Conservation (phyloP, 768 basidiomycete genomes). For the Suillus lakei region DNA sequence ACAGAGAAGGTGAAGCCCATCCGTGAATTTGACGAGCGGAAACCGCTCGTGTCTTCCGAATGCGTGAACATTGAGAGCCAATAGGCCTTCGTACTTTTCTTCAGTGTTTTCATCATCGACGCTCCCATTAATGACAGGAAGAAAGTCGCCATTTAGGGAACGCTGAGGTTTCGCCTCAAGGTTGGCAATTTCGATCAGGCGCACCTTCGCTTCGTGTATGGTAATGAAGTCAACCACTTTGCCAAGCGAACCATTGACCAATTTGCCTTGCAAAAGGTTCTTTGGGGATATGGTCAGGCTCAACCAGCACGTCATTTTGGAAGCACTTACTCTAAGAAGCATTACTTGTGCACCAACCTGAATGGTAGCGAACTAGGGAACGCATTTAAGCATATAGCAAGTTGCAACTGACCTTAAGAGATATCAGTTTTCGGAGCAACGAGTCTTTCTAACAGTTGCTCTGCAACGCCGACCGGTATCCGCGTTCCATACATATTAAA, state of each 20-base stretch:
- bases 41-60: slow-evolving; percentile 29
- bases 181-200: slow-evolving; percentile 34
- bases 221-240: slow-evolving; percentile 52
- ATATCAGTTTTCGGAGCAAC: slow-evolving; percentile 51
- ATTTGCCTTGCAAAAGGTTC: slow-evolving; percentile 36
- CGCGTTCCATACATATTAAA: slow-evolving; percentile 40
- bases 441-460: slow-evolving; percentile 47
- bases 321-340: slow-evolving; percentile 44
- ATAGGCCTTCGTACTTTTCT: slow-evolving; percentile 12
- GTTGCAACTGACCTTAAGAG: slow-evolving; percentile 48
- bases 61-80: slow-evolving; percentile 17
- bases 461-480: slow-evolving; percentile 35
- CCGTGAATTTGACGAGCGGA: slow-evolving; percentile 43
- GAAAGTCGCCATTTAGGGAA: slow-evolving; percentile 5
- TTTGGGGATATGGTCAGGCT: slow-evolving; percentile 12
- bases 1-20: slow-evolving; percentile 31
- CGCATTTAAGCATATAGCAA: not conserved
- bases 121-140: slow-evolving; percentile 7
- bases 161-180: slow-evolving; percentile 21
- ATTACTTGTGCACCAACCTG: slow-evolving; percentile 82
- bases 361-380: slow-evolving; percentile 1
- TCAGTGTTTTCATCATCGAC: slow-evolving; percentile 2
- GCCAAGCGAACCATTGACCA: slow-evolving; percentile 93
- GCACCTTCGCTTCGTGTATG: slow-evolving; percentile 32
- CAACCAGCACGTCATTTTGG: slow-evolving; percentile 1